phyloP scores from a whole-genome alignment of 164 flowering plant genomes.

The Saururus chinensis region DNA sequence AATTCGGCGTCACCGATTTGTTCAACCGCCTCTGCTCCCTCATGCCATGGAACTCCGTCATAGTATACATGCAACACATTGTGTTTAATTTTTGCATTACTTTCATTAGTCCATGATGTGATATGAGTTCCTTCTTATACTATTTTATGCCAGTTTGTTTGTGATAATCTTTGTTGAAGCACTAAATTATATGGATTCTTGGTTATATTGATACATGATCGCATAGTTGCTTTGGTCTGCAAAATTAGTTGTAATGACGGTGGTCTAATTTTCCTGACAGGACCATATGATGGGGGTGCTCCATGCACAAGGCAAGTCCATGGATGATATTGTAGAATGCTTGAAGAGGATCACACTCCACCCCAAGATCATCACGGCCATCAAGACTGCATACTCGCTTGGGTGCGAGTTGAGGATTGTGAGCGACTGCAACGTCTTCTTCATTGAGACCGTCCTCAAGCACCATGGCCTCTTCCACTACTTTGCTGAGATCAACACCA shows the following conservation, averaged over 20 bases:
- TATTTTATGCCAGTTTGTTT: no score
- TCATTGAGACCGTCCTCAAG: conserved; percentile 61
- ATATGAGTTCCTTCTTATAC: no score
- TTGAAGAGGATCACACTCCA: conserved; percentile 39
- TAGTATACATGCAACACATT: background rate
- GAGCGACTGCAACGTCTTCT: conserved; percentile 75
- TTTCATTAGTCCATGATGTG: no score
- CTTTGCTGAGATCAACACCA: conserved; percentile 69
- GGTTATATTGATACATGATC: no score
- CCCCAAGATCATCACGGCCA: conserved; percentile 36
- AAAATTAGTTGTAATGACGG: no score
- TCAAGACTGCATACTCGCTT: conserved; percentile 42
- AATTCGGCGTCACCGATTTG: background rate
- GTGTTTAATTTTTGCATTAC: no score
- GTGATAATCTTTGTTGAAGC: no score
- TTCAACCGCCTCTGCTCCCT: background rate
- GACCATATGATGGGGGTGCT: conserved; percentile 56
- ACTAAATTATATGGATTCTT: no score
- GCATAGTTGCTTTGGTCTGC: no score
- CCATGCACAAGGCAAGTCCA: conserved; percentile 44
- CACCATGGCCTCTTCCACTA: conserved; percentile 45
- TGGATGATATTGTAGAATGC: conserved; percentile 45
- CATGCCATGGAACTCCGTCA: background rate
- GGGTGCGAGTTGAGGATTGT: conserved; percentile 90
- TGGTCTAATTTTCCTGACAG: conserved; percentile 16